Conservation (phyloP, 179 eudicot genomes). For the Spinacia oleracea region DNA sequence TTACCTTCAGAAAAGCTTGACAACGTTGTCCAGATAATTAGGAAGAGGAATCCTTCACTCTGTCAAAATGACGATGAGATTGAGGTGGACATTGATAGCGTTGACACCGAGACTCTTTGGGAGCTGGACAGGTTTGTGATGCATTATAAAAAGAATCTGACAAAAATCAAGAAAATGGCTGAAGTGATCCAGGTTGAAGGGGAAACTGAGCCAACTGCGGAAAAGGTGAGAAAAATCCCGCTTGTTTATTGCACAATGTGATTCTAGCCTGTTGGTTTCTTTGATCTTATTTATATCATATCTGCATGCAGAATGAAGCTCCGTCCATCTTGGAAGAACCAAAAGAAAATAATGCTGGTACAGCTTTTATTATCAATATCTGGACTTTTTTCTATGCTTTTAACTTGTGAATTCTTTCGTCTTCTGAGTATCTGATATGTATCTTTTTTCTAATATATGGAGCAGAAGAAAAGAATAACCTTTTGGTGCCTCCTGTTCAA, state of each 20-base stretch:
- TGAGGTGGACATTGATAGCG: conserved; percentile 55
- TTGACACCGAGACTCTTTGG: conserved; percentile 55
- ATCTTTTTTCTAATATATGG: neutral
- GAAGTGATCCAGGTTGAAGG: conserved; percentile 29
- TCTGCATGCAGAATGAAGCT: conserved; percentile 39
- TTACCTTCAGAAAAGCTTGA: conserved; percentile 54
- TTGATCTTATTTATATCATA: conserved; percentile 12
- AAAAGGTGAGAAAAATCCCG: conserved; percentile 27
- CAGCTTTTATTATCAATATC: neutral
- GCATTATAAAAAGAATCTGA: conserved; percentile 46
- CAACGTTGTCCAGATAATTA: conserved; percentile 47
- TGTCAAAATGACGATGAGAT: conserved; percentile 53
- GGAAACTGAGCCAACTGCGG: conserved; percentile 28
- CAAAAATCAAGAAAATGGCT: conserved; percentile 42
- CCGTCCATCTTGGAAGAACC: conserved; percentile 31
- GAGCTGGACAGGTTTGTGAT: conserved; percentile 53
- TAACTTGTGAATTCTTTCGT: neutral
- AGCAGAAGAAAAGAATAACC: conserved; percentile 44
- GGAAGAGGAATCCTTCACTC: conserved; percentile 48
- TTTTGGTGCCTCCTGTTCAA: conserved; percentile 35
- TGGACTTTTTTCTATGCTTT: neutral
- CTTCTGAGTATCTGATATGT: neutral
- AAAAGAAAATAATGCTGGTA: conserved; percentile 52
- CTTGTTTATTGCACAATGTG: neutral
- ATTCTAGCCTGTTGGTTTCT: conserved; percentile 8